These are phyloP conservation scores for Actinidia chinensis DNA, from an alignment of 179 eudicot genomes.

Conservation along the genomic window DNA sequence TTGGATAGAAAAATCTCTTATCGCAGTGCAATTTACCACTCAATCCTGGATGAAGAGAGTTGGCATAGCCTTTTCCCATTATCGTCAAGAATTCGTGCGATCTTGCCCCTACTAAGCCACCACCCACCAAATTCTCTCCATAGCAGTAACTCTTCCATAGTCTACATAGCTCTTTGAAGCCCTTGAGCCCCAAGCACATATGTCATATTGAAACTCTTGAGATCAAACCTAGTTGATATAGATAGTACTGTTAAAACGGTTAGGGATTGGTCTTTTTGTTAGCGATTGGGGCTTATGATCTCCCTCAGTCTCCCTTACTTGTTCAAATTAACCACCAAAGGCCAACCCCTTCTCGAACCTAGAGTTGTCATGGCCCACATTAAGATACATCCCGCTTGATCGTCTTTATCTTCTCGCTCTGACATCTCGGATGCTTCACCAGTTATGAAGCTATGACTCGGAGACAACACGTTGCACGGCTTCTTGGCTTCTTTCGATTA, in stretches of 20 bases:
- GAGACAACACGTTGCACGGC: conserved; percentile 25
- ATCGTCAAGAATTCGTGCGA: not conserved
- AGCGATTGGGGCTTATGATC: not conserved
- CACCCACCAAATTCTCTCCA: conserved; percentile 8
- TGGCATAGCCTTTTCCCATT: not conserved
- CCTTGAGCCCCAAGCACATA: too few species aligned
- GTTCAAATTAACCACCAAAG: conserved; percentile 12
- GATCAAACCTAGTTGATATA: too few species aligned
- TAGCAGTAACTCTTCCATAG: conserved; percentile 12
- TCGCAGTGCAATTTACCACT: not conserved
- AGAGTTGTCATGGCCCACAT: conserved; percentile 24
- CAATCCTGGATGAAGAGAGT: conserved; percentile 7
- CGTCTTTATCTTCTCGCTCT: conserved; percentile 23
- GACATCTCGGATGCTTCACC: conserved; percentile 22
- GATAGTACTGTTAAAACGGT: too few species aligned
- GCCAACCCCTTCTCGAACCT: conserved; percentile 18
- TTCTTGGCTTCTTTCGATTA: conserved; percentile 25
- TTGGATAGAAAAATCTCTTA: too few species aligned
- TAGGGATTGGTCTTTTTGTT: not conserved
- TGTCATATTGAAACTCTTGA: too few species aligned
- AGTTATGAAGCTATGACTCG: conserved; percentile 24
- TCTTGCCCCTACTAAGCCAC: conserved; percentile 6
- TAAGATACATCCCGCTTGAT: conserved; percentile 22
- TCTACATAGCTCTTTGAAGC: too few species aligned
- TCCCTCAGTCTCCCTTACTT: conserved; percentile 22